Percentiles rank a stretch among this genome's conserved stretches.
phyloP scores from a whole-genome alignment of 1,284 basidiomycete species.

The Microbotryum silenes-acaulis region DNA sequence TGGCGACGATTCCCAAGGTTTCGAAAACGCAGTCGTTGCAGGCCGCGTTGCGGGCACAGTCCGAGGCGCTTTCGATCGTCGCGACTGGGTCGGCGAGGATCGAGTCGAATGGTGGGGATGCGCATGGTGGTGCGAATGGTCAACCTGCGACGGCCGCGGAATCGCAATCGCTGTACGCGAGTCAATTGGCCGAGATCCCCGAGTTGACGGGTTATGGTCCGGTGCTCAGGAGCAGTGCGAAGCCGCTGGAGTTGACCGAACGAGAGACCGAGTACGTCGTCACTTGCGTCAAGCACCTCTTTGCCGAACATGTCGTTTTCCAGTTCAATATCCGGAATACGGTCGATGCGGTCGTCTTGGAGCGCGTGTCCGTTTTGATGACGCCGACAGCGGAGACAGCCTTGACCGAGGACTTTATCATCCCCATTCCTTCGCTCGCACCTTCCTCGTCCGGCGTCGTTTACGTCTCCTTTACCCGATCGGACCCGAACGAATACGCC shows the following conservation, averaged over 20 bases:
- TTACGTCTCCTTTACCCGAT: conserved; percentile 90
- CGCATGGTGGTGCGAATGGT: conserved; percentile 7
- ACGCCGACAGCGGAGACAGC: conserved; percentile 63
- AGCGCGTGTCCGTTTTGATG: conserved; percentile 93
- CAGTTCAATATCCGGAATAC: conserved; percentile 99
- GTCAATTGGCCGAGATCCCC: conserved; percentile 76
- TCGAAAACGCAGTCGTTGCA: conserved; percentile 80
- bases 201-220: conserved; percentile 80
- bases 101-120: background rate
- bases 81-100: no score
- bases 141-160: conserved; percentile 59
- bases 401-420: conserved; percentile 90
- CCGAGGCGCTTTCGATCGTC: conserved; percentile 5
- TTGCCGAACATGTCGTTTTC: conserved; percentile 92
- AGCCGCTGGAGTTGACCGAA: conserved; percentile 81
- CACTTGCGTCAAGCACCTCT: conserved; percentile 92
- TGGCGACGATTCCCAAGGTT: conserved; percentile 75
- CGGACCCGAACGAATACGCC: conserved; percentile 65
- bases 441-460: conserved; percentile 68
- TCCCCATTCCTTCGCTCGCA: conserved; percentile 65
- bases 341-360: conserved; percentile 83
- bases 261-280: conserved; percentile 98
- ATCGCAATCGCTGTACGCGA: conserved; percentile 73
- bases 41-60: conserved; percentile 58
- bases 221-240: conserved; percentile 76